Conservation (phyloP, 257 asterid genomes). For the Penstemon barbatus region DNA sequence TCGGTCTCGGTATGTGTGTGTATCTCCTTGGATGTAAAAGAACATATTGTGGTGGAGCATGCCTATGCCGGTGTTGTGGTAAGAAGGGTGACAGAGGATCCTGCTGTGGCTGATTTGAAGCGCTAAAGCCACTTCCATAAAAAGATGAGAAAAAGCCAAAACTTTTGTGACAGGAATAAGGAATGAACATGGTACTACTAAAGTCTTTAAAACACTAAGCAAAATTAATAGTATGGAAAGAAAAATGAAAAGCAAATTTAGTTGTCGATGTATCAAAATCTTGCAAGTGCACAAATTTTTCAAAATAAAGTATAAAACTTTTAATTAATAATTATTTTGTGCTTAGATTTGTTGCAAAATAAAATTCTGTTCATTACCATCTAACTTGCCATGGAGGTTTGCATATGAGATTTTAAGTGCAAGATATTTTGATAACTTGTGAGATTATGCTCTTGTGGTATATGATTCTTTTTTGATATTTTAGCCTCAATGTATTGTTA, state of each 20-base stretch:
- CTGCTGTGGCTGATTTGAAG: too few relatives aligned
- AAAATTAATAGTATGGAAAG: slow-evolving; percentile 4
- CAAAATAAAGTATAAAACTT: background rate
- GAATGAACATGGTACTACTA: background rate
- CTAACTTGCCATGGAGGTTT: slow-evolving; percentile 6
- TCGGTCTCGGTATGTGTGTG: background rate
- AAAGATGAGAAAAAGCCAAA: slow-evolving; percentile 1
- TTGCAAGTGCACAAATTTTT: slow-evolving; percentile 1
- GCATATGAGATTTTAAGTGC: background rate
- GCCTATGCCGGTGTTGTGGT: too few relatives aligned
- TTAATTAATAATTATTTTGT: background rate
- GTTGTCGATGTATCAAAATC: slow-evolving; percentile 9
- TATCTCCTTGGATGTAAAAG: background rate
- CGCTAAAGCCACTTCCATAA: background rate
- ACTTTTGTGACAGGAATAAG: background rate
- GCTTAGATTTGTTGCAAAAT: background rate
- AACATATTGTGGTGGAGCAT: too few relatives aligned
- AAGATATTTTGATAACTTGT: background rate
- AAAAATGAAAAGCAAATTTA: background rate
- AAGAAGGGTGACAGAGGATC: too few relatives aligned
- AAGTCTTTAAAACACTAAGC: background rate
- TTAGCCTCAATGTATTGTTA: background rate
- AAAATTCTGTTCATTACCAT: background rate
- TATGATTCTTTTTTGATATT: background rate
- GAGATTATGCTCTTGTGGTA: slow-evolving; percentile 14